Percentiles rank a stretch among this genome's conserved stretches.
Evolutionary conservation across 192 early-diverging fungal species (phyloP).

Genomic region (Entomortierella beljakovae): DNA sequence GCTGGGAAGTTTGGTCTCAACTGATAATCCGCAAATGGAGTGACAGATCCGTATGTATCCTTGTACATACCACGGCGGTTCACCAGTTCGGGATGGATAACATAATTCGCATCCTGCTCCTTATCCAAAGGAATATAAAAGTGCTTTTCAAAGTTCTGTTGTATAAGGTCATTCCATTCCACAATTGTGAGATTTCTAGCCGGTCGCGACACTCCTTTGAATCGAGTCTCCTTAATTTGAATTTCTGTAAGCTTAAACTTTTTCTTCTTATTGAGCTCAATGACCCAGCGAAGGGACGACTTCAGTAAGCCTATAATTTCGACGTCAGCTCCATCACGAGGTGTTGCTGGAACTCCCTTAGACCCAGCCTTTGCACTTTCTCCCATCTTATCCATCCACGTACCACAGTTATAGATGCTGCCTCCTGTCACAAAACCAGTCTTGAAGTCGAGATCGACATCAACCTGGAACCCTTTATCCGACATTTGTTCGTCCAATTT

Average conservation of each 20-base stretch:
- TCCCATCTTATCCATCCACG: constrained; percentile 99
- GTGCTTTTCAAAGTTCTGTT: constrained; percentile 84
- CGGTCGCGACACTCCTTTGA: constrained; percentile 45
- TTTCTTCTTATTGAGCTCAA: constrained; percentile 56
- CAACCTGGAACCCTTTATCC: constrained; percentile 89
- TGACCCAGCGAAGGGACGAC: constrained; percentile 86
- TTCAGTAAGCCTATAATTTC: constrained; percentile 95
- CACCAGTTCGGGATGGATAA: constrained; percentile 71
- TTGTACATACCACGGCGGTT: constrained; percentile 96
- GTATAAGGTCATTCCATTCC: constrained; percentile 86
- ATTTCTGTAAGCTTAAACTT: constrained; percentile 25
- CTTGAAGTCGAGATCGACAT: constrained; percentile 77
- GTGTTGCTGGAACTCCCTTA: constrained; percentile 91
- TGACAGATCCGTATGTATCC: constrained; percentile 81
- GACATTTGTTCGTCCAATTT: constrained; percentile 92
- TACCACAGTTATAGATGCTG: constrained; percentile 94
- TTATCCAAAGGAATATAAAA: constrained; percentile 93
- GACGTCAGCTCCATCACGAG: constrained; percentile 90
- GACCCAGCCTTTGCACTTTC: constrained; percentile 95
- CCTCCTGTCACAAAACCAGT: constrained; percentile 91
- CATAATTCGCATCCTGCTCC: constrained; percentile 70
- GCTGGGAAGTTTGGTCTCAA: constrained; percentile 92
- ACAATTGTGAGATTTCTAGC: constrained; percentile 62
- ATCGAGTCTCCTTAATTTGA: constrained; percentile 55
- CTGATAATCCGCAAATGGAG: constrained; percentile 89